Conservation (phyloP, 352 stramenopile genomes). For the Globisporangium paroecandrum region DNA sequence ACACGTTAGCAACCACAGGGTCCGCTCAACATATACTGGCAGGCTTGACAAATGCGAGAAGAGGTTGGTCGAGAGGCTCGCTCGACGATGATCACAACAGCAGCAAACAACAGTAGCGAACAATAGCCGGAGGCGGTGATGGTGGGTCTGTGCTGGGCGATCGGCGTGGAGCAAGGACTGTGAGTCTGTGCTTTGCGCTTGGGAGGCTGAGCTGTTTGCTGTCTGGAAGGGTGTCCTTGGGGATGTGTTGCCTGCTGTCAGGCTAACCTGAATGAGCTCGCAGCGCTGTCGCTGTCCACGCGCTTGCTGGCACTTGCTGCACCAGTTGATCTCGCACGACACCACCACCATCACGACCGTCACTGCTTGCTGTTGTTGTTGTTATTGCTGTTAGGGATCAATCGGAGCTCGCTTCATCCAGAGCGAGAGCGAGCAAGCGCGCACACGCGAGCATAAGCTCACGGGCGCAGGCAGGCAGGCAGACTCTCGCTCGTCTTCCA, state of each 20-base stretch:
- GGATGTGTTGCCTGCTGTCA: background rate
- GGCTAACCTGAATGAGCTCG: constrained; percentile 4
- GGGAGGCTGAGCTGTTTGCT: background rate
- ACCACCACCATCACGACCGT: background rate
- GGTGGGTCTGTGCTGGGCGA: background rate
- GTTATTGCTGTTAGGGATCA: background rate
- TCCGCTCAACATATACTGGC: background rate
- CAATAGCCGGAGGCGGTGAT: background rate
- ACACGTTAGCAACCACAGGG: constrained; percentile 9
- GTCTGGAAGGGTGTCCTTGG: background rate
- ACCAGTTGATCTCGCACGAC: background rate
- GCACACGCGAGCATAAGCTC: background rate
- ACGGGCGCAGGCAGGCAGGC: background rate
- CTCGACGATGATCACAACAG: background rate
- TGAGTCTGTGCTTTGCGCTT: background rate
- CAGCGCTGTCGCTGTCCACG: background rate
- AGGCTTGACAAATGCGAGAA: background rate
- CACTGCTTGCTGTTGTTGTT: background rate
- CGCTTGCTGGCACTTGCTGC: background rate
- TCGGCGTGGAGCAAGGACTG: background rate
- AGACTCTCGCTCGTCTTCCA: background rate
- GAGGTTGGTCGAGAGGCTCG: background rate
- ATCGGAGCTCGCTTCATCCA: background rate
- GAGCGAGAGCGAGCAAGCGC: background rate
- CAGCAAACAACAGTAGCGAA: background rate